A percentile compares a stretch with the other conserved stretches of the same genome.
Conservation (phyloP, 257 asterid genomes). For the Asclepias syriaca region DNA sequence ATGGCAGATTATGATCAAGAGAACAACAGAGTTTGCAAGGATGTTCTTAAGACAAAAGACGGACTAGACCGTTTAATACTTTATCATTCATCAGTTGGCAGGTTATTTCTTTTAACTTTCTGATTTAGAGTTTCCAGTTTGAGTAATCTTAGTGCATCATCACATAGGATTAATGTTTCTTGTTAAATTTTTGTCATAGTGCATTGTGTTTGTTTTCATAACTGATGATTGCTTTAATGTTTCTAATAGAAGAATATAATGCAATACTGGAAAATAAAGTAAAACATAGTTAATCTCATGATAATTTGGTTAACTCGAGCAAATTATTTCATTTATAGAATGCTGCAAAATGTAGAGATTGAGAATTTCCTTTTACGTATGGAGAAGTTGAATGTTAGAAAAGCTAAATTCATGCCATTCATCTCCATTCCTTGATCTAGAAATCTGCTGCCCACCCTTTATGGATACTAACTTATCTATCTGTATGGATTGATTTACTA, state of each 20-base stretch:
- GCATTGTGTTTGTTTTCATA: background rate
- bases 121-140: background rate
- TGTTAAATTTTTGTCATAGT: background rate
- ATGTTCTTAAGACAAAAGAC: constrained; percentile 56
- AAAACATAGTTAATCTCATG: background rate
- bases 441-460: background rate
- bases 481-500: no score
- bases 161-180: background rate
- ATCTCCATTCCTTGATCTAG: background rate
- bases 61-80: constrained; percentile 65
- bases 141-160: background rate
- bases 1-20: constrained; percentile 79
- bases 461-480: background rate
- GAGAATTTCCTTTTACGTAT: background rate
- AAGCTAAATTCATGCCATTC: background rate
- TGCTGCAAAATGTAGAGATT: background rate
- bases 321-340: background rate
- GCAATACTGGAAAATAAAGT: background rate
- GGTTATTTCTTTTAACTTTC: constrained; percentile 40
- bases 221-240: background rate
- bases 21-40: constrained; percentile 36
- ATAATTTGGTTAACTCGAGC: background rate
- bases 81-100: constrained; percentile 82
- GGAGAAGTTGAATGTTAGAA: background rate
- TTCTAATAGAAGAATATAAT: background rate